These are phyloP conservation scores for Trifolium subterraneum DNA, from an alignment of 306 rosid genomes.

Conservation along the genomic window DNA sequence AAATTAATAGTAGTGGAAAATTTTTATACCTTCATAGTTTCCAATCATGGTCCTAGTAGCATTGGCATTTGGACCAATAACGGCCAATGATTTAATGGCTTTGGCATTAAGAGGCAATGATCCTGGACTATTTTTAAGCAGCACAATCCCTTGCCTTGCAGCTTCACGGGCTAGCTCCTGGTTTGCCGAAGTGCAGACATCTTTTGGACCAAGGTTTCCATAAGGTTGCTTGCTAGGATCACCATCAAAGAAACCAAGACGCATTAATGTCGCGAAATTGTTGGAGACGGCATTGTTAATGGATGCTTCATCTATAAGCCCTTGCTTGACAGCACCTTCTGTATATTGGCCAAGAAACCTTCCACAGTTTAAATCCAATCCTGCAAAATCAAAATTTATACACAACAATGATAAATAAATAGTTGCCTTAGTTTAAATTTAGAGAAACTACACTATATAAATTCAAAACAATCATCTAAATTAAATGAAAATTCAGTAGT, in stretches of 20 bases:
- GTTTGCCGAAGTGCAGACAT: conserved; percentile 77
- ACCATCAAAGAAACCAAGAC: conserved; percentile 95
- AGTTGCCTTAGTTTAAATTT: background rate
- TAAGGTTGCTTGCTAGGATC: conserved; percentile 77
- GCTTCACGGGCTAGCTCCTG: conserved; percentile 87
- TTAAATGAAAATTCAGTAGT: background rate
- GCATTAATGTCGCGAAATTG: conserved; percentile 83
- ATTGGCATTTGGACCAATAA: conserved; percentile 94
- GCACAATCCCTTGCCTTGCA: conserved; percentile 94
- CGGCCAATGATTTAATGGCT: conserved; percentile 80
- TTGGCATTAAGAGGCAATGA: conserved; percentile 75
- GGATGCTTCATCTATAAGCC: conserved; percentile 72
- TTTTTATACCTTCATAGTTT: conserved; percentile 77
- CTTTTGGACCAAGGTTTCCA: conserved; percentile 92
- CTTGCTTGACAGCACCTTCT: conserved; percentile 84
- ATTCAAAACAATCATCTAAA: background rate
- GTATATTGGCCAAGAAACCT: conserved; percentile 66
- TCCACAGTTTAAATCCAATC: conserved; percentile 92
- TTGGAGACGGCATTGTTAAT: conserved; percentile 77
- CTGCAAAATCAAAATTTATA: conserved; percentile 48
- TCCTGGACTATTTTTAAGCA: conserved; percentile 75
- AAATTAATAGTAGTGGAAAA: background rate
- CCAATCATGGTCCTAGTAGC: conserved; percentile 90
- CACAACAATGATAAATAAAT: conserved; percentile 4
- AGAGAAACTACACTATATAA: background rate